Conservation (phyloP, 306 rosid genomes). For the Mimosa pudica region DNA sequence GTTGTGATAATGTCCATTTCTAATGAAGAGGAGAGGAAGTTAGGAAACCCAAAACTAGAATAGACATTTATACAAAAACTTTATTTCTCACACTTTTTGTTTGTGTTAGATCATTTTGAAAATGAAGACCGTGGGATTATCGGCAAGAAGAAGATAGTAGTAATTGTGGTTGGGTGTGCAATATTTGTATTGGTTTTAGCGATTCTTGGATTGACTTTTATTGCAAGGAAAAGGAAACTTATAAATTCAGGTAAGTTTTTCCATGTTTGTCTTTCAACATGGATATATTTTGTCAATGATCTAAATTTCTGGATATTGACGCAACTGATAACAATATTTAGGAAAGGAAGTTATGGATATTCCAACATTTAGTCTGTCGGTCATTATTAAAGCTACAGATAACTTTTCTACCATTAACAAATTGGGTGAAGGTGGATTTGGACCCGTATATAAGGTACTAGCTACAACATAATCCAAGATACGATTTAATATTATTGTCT, state of each 20-base stretch:
- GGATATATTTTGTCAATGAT: not conserved
- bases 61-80: no score
- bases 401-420: constrained; percentile 32
- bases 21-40: no score
- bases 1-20: no score
- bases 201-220: not conserved
- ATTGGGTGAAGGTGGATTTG: constrained; percentile 50
- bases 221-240: not conserved
- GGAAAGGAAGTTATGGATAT: constrained; percentile 30
- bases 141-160: not conserved
- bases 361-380: constrained; percentile 30
- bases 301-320: not conserved
- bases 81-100: not conserved
- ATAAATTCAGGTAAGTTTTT: not conserved
- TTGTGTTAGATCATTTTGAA: not conserved
- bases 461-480: not conserved
- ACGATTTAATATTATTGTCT: not conserved
- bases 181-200: not conserved
- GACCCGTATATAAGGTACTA: constrained; percentile 42
- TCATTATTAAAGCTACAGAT: constrained; percentile 33
- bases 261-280: not conserved
- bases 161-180: not conserved
- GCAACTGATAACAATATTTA: not conserved
- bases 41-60: no score
- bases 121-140: not conserved